Conservation (phyloP, 805 yeast genomes). For the Saturnispora gosingensis region DNA sequence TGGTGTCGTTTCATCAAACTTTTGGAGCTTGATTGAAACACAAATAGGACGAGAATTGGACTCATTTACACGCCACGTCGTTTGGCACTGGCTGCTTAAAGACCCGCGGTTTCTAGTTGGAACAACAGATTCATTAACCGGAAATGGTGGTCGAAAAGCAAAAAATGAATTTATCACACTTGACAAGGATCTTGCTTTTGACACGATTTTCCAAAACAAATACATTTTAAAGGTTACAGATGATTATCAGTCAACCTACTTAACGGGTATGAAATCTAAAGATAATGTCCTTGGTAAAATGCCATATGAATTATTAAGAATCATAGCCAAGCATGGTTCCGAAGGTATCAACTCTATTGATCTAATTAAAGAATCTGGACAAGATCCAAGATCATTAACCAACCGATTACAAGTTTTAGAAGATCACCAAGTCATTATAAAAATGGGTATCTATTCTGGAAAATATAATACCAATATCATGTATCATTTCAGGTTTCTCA, state of each 20-base stretch:
- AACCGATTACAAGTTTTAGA: slow-evolving; percentile 49
- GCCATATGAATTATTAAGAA: slow-evolving; percentile 47
- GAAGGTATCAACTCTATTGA: slow-evolving; percentile 53
- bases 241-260: slow-evolving; percentile 46
- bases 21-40: slow-evolving; percentile 27
- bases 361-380: slow-evolving; percentile 47
- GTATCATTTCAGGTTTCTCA: slow-evolving; percentile 38
- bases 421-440: slow-evolving; percentile 39
- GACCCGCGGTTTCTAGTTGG: slow-evolving; percentile 21
- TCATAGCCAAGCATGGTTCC: slow-evolving; percentile 48
- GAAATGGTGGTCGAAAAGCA: background rate
- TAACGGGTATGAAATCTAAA: slow-evolving; percentile 47
- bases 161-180: background rate
- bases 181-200: background rate
- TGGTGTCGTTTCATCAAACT: slow-evolving; percentile 24
- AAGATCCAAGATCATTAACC: slow-evolving; percentile 64
- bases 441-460: slow-evolving; percentile 28
- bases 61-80: slow-evolving; percentile 25
- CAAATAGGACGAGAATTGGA: slow-evolving; percentile 18
- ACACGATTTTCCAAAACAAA: background rate
- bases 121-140: background rate
- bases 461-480: slow-evolving; percentile 48
- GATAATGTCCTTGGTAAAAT: slow-evolving; percentile 45
- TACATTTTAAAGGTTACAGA: slow-evolving; percentile 34
- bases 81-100: slow-evolving; percentile 31